These are phyloP conservation scores for Tagetes patula DNA, from an alignment of 129 eudicot species.

Conservation along the genomic window DNA sequence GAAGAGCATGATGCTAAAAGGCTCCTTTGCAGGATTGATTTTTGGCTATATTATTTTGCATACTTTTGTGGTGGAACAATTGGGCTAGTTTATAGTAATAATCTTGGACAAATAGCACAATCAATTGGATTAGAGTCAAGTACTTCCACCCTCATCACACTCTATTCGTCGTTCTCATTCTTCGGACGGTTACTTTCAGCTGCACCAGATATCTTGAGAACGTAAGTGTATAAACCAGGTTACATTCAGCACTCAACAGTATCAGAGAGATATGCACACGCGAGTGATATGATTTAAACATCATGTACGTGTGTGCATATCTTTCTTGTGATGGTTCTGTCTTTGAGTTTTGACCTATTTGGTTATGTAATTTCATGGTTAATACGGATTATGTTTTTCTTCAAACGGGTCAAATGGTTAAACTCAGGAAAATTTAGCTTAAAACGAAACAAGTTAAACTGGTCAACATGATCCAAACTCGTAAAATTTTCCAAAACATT, in stretches of 20 bases:
- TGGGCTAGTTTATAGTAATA: slow-evolving; percentile 87
- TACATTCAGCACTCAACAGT: not conserved
- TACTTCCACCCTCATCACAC: slow-evolving; percentile 57
- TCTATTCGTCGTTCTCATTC: slow-evolving; percentile 85
- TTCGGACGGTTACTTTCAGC: slow-evolving; percentile 93
- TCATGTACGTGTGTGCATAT: not conserved
- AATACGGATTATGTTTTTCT: not conserved
- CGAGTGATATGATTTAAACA: not conserved
- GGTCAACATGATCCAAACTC: too few species aligned
- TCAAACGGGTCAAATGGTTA: not conserved
- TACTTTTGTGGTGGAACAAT: slow-evolving; percentile 92
- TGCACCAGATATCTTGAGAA: slow-evolving; percentile 61
- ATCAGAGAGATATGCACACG: not conserved
- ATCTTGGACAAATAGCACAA: slow-evolving; percentile 79
- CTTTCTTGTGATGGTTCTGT: not conserved
- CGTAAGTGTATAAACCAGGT: slow-evolving; percentile 42
- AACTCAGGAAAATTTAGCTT: too few species aligned
- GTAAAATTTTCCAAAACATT: not conserved
- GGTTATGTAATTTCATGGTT: not conserved
- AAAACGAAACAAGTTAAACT: not conserved
- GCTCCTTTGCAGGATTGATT: slow-evolving; percentile 68
- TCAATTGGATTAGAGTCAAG: slow-evolving; percentile 55
- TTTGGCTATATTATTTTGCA: slow-evolving; percentile 78
- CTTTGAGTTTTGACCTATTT: not conserved
- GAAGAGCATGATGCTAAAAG: slow-evolving; percentile 61